phyloP scores from a whole-genome alignment of 768 basidiomycete genomes.

The Leccinum subtestaceum region DNA sequence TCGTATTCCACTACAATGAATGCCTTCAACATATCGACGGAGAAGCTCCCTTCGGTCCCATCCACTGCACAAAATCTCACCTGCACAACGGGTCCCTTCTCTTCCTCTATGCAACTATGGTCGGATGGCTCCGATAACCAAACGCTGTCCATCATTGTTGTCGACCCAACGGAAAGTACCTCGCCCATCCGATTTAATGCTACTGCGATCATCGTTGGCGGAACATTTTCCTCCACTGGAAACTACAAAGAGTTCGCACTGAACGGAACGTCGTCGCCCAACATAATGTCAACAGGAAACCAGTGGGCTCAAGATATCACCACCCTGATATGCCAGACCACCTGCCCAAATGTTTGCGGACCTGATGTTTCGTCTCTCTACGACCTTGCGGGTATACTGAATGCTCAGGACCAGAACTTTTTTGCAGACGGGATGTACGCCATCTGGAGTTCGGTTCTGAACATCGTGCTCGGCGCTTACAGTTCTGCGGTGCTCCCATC shows the following conservation, averaged over 20 bases:
- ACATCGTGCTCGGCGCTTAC: conserved; percentile 11
- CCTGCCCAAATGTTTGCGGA: neutral
- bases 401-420: neutral
- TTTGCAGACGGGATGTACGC: neutral
- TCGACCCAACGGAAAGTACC: neutral
- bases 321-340: conserved; percentile 12
- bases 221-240: conserved; percentile 7
- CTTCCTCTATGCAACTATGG: neutral
- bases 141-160: conserved; percentile 7
- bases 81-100: neutral
- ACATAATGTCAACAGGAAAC: conserved; percentile 2
- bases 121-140: conserved; percentile 6
- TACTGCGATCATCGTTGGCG: conserved; percentile 5
- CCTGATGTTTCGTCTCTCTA: neutral
- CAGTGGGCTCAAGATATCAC: conserved; percentile 21
- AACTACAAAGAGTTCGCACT: conserved; percentile 10
- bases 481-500: neutral
- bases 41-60: conserved; percentile 11
- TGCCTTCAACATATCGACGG: conserved; percentile 15
- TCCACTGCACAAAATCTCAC: conserved; percentile 9
- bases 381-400: conserved; percentile 5
- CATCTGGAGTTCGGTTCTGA: conserved; percentile 6
- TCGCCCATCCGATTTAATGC: conserved; percentile 10
- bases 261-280: conserved; percentile 16
- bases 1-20: conserved; percentile 9